Evolutionary conservation across 2,329 filamentous ascomycete genomes (phyloP).

Genomic region (Neonectria faginata): DNA sequence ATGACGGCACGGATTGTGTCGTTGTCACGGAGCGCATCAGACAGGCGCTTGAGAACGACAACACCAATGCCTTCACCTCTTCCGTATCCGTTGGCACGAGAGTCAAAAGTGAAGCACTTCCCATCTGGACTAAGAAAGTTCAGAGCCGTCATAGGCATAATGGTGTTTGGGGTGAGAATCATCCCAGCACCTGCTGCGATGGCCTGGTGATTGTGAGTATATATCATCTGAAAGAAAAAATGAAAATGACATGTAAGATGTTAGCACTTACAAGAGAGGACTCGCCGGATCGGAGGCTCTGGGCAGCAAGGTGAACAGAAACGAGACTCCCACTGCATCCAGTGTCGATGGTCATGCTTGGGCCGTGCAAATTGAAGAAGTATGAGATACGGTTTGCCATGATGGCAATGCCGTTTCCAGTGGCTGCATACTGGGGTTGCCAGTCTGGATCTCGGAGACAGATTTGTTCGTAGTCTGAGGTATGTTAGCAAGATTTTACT

Average conservation of each 20-base stretch:
- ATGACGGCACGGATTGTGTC: constrained; percentile 69
- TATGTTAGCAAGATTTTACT: constrained; percentile 15
- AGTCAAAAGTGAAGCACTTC: constrained; percentile 66
- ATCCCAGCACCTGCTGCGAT: constrained; percentile 64
- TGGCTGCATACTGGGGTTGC: constrained; percentile 64
- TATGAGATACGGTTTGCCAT: constrained; percentile 68
- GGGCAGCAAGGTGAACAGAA: constrained; percentile 64
- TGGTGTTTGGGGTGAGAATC: constrained; percentile 66
- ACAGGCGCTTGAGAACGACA: constrained; percentile 69
- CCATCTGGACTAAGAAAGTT: constrained; percentile 66
- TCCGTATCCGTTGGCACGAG: constrained; percentile 72
- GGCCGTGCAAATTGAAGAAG: constrained; percentile 65
- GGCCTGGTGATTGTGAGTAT: constrained; percentile 49
- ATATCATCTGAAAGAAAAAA: too few species aligned
- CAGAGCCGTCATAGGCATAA: constrained; percentile 67
- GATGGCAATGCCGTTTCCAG: constrained; percentile 64
- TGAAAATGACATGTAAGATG: background rate
- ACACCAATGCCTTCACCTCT: constrained; percentile 72
- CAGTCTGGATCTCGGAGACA: constrained; percentile 63
- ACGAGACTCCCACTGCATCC: constrained; percentile 69
- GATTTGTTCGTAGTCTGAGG: constrained; percentile 62
- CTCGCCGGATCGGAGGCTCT: constrained; percentile 60
- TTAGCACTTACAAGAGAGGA: constrained; percentile 51
- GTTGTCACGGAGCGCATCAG: constrained; percentile 68
- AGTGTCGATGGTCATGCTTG: constrained; percentile 69